A percentile compares a stretch with the other conserved stretches of the same genome.
Conservation (phyloP, 306 rosid species). For the cucumber (Cucumis sativus) region Cucumber_9930_V3 NC_026660.2:18842001-18842500, state of each 20-base stretch:
- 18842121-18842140: conserved; percentile 26
- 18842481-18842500: conserved; percentile 51
- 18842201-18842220: conserved; percentile 24
- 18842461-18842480: conserved; percentile 70
- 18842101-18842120: conserved; percentile 34
- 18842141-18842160: conserved; percentile 3
- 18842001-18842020: conserved; percentile 20
- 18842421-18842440: conserved; percentile 58
- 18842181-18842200: conserved; percentile 28
- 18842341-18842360: conserved; percentile 35
- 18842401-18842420: conserved; percentile 72
- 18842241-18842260: conserved; percentile 23
- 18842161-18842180: conserved; percentile 12
- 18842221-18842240: conserved; percentile 35
- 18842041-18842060: conserved; percentile 19
- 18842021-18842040: conserved; percentile 27
- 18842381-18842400: conserved; percentile 44
- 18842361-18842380: conserved; percentile 5
- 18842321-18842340: not conserved
- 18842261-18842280: conserved; percentile 33
- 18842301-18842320: not conserved
- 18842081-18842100: conserved; percentile 21
- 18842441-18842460: conserved; percentile 65
- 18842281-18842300: not conserved
- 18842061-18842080: conserved; percentile 48